Conservation (phyloP, 306 rosid species). For the Luffa aegyptiaca region DNA sequence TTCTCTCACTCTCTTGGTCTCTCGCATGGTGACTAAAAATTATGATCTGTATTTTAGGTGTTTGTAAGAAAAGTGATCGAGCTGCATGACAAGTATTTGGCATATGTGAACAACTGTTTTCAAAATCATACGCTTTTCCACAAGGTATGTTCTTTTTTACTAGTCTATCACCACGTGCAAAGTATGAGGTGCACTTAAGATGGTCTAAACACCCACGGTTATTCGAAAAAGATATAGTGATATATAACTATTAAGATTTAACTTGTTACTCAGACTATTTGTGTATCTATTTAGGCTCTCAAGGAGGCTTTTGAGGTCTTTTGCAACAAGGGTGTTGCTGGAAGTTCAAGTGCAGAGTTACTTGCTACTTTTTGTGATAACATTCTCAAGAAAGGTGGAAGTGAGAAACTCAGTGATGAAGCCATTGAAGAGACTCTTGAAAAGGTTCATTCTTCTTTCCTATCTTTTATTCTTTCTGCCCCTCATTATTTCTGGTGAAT, state of each 20-base stretch:
- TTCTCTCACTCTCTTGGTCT: not conserved
- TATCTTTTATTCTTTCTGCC: not conserved
- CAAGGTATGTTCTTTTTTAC: constrained; percentile 27
- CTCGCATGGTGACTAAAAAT: constrained; percentile 19
- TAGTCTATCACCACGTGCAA: not conserved
- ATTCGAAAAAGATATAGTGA: not conserved
- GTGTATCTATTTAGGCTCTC: constrained; percentile 20
- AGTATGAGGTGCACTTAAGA: not conserved
- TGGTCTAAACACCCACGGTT: not conserved
- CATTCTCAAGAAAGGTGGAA: constrained; percentile 46
- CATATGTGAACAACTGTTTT: constrained; percentile 69
- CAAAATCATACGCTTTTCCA: constrained; percentile 67
- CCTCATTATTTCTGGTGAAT: not conserved
- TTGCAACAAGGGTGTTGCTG: constrained; percentile 48
- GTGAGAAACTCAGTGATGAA: constrained; percentile 47
- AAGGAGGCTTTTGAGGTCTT: constrained; percentile 49
- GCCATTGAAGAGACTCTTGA: constrained; percentile 70
- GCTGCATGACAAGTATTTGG: constrained; percentile 45
- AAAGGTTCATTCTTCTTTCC: constrained; percentile 39
- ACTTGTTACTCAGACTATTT: constrained; percentile 5
- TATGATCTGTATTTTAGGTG: constrained; percentile 29
- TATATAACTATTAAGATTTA: not conserved
- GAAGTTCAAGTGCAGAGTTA: constrained; percentile 44
- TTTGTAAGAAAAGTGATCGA: constrained; percentile 48
- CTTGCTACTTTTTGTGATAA: constrained; percentile 46